phyloP scores from a whole-genome alignment of 805 yeast genomes.

The Saturnispora quitensis region DNA sequence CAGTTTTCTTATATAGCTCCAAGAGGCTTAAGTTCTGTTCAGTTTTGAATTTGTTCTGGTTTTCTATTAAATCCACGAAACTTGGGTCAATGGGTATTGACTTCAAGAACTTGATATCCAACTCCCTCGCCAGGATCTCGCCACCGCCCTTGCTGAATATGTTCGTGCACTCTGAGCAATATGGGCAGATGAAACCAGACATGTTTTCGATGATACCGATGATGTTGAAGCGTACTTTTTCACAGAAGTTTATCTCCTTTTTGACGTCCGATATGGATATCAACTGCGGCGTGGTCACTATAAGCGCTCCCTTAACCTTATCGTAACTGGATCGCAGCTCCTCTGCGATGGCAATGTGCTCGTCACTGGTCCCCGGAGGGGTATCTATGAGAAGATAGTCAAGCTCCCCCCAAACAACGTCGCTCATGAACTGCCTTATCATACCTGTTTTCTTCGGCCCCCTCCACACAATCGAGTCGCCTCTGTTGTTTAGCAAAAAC shows the following conservation, averaged over 20 bases:
- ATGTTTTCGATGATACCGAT: slow-evolving; percentile 90
- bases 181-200: slow-evolving; percentile 95
- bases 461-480: slow-evolving; percentile 93
- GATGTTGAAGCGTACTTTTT: slow-evolving; percentile 68
- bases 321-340: slow-evolving; percentile 54
- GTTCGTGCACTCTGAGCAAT: slow-evolving; percentile 85
- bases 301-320: slow-evolving; percentile 68
- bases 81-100: slow-evolving; percentile 88
- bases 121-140: slow-evolving; percentile 49
- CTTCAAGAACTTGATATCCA: slow-evolving; percentile 65
- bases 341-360: slow-evolving; percentile 94
- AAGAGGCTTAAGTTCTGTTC: slow-evolving; percentile 28
- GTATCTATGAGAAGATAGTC: slow-evolving; percentile 85
- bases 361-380: slow-evolving; percentile 98
- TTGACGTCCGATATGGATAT: slow-evolving; percentile 91
- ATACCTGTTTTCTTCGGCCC: slow-evolving; percentile 98
- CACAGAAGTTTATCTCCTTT: slow-evolving; percentile 88
- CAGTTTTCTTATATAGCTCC: slow-evolving; percentile 30
- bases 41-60: slow-evolving; percentile 54
- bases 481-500: slow-evolving; percentile 72
- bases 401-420: slow-evolving; percentile 83
- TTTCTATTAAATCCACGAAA: slow-evolving; percentile 83
- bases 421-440: slow-evolving; percentile 87
- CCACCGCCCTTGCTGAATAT: slow-evolving; percentile 96
- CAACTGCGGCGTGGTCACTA: slow-evolving; percentile 94